Evolutionary conservation across 2,329 filamentous ascomycete species (phyloP), one percentile per base, ranked within the genome.

Genomic region (Epichloe aotearoae): DNA sequence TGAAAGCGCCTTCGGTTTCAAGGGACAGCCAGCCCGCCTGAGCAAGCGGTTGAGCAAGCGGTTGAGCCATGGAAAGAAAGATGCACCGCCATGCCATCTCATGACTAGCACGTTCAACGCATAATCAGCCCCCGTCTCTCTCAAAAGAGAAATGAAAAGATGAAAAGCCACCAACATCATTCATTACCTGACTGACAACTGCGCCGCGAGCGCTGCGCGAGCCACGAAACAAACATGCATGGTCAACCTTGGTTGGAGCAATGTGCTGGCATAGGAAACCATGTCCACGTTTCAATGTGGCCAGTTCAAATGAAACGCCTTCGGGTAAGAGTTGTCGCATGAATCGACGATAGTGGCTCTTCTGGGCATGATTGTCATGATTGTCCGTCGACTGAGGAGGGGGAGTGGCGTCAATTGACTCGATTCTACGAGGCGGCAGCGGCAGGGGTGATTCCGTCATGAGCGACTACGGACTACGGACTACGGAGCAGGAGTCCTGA

Each of bases 21-120:
- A 10, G 23, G 23, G 23, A 26, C 2, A 26, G 23, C 23, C 7
- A 26, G 23, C 23, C 23, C 23, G 23, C 23, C 23, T 26, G 23
- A 10, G 6, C 26, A 30, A 30, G 23, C 34, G 70, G 71, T 73
- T 73, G 20, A 4, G 20, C 20, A 20, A 20, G 23, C 6, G 7
- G 23, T 26, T 26, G 23, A 26, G 23, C 23, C 23, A 7, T 26
- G 26, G 26, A 10, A 30, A 30, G 26, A 30, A 30, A 30, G 26
- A 30, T 30, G 26, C 26, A 30, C 26, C 26, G 26, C 26, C 26
- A 30, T 8, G 26, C 26, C 20, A 23, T 23, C 6, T 23, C 23
- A 63, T 58, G 61, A 58, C 68, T 73, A 73, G 72, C 69, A 70
- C 69, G 75, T 78, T 78, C 78, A 72, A 76, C 26, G 26, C 26